A percentile compares a stretch with the other conserved stretches of the same genome.
These are phyloP conservation scores for Trypanosoma theileri DNA, from an alignment of 208 protist species.

Conservation along the genomic window DNA sequence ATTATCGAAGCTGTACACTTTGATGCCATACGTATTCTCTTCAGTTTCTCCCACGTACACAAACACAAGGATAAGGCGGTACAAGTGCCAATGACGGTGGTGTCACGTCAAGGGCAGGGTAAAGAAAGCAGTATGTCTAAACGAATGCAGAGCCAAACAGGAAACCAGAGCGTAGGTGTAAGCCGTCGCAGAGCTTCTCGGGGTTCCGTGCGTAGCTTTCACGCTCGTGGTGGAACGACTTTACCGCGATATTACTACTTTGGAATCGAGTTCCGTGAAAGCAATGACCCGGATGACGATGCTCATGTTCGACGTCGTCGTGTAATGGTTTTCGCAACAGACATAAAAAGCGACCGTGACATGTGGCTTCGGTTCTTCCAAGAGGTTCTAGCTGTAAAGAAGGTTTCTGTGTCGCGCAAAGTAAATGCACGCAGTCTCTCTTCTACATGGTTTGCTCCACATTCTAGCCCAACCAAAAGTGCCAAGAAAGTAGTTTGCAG, in stretches of 20 bases:
- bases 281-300: constrained; percentile 13
- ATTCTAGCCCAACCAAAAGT: not conserved
- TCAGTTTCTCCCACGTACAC: constrained; percentile 46
- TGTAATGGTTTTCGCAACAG: constrained; percentile 49
- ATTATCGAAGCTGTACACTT: constrained; percentile 47
- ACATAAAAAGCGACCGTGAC: constrained; percentile 36
- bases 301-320: constrained; percentile 23
- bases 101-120: not conserved
- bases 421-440: not conserved
- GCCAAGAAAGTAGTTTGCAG: not conserved
- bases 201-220: not conserved
- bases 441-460: no score
- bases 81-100: constrained; percentile 4
- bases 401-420: not conserved
- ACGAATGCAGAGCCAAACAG: not conserved
- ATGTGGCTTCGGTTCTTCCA: constrained; percentile 47
- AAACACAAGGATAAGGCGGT: constrained; percentile 16
- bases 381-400: constrained; percentile 26
- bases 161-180: constrained; percentile 12
- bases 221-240: constrained; percentile 1
- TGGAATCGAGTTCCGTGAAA: constrained; percentile 38
- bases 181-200: constrained; percentile 23
- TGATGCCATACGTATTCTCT: constrained; percentile 46
- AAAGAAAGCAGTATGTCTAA: constrained; percentile 25
- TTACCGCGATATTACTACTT: constrained; percentile 53